Conservation (phyloP, 305 asterid species). For the Fraxinus paxiana region DNA sequence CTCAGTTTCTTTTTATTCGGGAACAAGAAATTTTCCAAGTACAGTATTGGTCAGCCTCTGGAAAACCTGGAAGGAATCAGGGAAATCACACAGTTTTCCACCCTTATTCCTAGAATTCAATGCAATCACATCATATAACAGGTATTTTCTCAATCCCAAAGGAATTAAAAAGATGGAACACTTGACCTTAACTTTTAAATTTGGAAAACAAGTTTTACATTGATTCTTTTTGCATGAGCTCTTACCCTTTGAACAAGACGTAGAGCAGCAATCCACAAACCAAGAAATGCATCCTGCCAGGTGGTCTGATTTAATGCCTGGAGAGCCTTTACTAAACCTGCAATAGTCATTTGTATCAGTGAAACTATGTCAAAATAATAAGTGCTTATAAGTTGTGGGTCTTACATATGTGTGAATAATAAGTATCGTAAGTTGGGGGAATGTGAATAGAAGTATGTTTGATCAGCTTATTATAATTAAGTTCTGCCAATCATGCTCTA, state of each 20-base stretch:
- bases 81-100: not conserved
- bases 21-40: constrained; percentile 1
- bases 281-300: constrained; percentile 93
- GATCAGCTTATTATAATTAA: not conserved
- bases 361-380: constrained; percentile 10
- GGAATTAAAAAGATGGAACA: constrained; percentile 12
- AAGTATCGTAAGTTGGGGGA: not conserved
- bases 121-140: constrained; percentile 5
- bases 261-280: constrained; percentile 82
- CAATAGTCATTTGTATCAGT: constrained; percentile 29
- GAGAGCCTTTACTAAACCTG: constrained; percentile 87
- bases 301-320: constrained; percentile 72
- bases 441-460: not conserved
- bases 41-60: not conserved
- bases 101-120: constrained; percentile 11
- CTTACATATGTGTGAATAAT: not conserved
- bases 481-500: not conserved
- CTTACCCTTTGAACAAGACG: constrained; percentile 91
- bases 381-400: not conserved
- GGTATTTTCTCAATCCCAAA: constrained; percentile 15
- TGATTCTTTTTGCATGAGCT: constrained; percentile 22
- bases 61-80: constrained; percentile 23
- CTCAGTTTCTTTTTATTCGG: constrained; percentile 2
- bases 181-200: constrained; percentile 16
- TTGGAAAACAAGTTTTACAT: not conserved